These are phyloP conservation scores for Colletotrichum euphorbiae DNA, from an alignment of 2,329 filamentous ascomycete species.

Conservation along the genomic window DNA sequence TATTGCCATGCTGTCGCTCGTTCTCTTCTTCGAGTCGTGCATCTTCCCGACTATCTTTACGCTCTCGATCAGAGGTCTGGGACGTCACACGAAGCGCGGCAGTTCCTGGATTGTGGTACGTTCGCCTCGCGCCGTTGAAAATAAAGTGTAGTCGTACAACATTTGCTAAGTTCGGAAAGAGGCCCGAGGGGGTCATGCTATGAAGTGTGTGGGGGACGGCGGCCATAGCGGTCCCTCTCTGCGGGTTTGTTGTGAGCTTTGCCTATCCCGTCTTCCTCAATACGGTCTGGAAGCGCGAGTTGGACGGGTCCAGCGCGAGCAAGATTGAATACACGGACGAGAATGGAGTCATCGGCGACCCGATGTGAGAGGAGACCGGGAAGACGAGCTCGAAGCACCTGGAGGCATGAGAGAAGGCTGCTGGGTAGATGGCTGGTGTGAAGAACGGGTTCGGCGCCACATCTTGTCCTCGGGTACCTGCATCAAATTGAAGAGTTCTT, in stretches of 20 bases:
- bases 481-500: neutral
- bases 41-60: constrained; percentile 72
- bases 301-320: constrained; percentile 34
- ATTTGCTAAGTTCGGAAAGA: too few species aligned
- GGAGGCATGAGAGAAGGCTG: constrained; percentile 17
- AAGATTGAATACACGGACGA: constrained; percentile 33
- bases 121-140: too few species aligned
- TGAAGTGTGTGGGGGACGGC: too few species aligned
- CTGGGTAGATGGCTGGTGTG: neutral
- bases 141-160: too few species aligned
- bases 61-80: constrained; percentile 65
- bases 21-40: constrained; percentile 68
- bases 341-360: constrained; percentile 31
- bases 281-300: constrained; percentile 39
- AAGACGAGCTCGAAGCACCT: constrained; percentile 34
- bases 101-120: constrained; percentile 48
- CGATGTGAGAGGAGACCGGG: constrained; percentile 18
- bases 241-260: constrained; percentile 67
- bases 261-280: constrained; percentile 72
- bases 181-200: too few species aligned
- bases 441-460: neutral
- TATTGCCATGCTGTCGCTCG: constrained; percentile 66
- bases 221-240: constrained; percentile 75
- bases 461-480: constrained; percentile 11
- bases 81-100: constrained; percentile 66